phyloP scores from a whole-genome alignment of 208 protist species.

The Crithidia acanthocephali region DNA sequence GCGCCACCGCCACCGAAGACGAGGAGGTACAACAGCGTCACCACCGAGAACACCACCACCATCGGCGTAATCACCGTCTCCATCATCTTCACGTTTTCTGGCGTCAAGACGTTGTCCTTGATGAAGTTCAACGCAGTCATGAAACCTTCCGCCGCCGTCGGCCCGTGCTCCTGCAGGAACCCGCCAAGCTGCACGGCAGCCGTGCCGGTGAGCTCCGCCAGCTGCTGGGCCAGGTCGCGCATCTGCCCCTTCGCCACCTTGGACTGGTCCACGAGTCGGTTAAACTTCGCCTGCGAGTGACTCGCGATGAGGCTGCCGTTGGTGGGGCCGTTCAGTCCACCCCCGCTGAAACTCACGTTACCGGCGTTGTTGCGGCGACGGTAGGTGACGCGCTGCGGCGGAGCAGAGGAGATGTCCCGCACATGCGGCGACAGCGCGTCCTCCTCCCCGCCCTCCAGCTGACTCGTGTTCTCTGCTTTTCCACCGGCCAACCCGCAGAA shows the following conservation, averaged over 20 bases:
- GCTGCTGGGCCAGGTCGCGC: conserved; percentile 8
- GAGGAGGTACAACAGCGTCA: conserved; percentile 26
- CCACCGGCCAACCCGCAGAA: conserved; percentile 3
- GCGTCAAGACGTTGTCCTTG: conserved; percentile 34
- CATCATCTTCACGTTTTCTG: conserved; percentile 38
- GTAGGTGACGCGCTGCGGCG: conserved; percentile 26
- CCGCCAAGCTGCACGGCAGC: background rate
- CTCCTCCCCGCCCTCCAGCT: conserved; percentile 1
- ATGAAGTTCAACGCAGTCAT: conserved; percentile 12
- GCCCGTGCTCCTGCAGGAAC: conserved; percentile 32
- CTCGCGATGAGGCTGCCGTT: background rate
- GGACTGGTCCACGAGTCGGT: conserved; percentile 10
- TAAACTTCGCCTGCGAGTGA: background rate
- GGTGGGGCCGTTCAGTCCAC: background rate
- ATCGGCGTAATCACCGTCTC: conserved; percentile 37
- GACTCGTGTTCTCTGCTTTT: background rate
- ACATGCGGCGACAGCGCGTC: conserved; percentile 1
- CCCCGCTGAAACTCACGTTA: background rate
- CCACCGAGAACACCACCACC: conserved; percentile 21
- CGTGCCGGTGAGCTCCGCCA: conserved; percentile 2
- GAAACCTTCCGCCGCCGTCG: conserved; percentile 16
- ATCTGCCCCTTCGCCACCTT: conserved; percentile 4
- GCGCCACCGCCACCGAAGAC: conserved; percentile 6
- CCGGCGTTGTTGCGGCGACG: conserved; percentile 1
- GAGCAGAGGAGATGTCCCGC: conserved; percentile 36